These are phyloP conservation scores for Teunomyces panamensis DNA, from an alignment of 805 yeast species.

Conservation along the genomic window DNA sequence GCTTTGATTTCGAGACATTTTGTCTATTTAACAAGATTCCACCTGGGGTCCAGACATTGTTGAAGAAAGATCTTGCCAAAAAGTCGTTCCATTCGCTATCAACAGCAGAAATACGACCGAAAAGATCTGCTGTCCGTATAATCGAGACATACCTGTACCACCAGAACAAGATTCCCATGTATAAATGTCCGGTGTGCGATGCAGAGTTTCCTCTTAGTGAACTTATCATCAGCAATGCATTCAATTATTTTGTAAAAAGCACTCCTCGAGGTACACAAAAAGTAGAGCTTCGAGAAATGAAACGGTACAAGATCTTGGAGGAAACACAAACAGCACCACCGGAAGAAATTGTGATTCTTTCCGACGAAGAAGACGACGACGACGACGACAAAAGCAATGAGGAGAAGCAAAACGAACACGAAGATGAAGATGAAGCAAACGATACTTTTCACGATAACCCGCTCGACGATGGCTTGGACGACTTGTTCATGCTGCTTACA, in stretches of 20 bases:
- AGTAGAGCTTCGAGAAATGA: conserved; percentile 35
- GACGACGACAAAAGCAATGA: background rate
- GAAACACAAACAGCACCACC: conserved; percentile 14
- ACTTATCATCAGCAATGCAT: conserved; percentile 35
- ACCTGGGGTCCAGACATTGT: conserved; percentile 22
- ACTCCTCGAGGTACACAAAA: conserved; percentile 33
- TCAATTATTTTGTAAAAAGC: conserved; percentile 40
- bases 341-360: conserved; percentile 26
- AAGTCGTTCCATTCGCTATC: conserved; percentile 5
- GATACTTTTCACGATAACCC: conserved; percentile 11
- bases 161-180: conserved; percentile 19
- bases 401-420: background rate
- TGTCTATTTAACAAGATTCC: conserved; percentile 38
- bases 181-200: conserved; percentile 43
- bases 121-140: background rate
- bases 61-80: conserved; percentile 21
- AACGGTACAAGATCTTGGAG: conserved; percentile 31
- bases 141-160: background rate
- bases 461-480: conserved; percentile 31
- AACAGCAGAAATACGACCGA: background rate
- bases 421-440: background rate
- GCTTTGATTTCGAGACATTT: conserved; percentile 42
- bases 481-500: conserved; percentile 14
- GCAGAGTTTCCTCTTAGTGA: conserved; percentile 29
- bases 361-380: conserved; percentile 28